phyloP scores from a whole-genome alignment of 2,329 filamentous ascomycete genomes.

The Exophiala calicioides region DNA sequence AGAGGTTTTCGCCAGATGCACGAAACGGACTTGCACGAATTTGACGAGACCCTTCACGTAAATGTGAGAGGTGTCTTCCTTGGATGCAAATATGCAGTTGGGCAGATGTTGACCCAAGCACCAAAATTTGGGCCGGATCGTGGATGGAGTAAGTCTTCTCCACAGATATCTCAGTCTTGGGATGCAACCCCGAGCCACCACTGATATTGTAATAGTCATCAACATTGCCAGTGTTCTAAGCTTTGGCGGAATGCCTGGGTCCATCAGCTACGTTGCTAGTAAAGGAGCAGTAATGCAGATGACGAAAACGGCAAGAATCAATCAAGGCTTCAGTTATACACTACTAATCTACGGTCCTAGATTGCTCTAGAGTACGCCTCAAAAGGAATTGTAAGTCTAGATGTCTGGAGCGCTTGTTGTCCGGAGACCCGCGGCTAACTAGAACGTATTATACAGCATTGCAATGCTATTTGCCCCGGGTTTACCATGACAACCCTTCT shows the following conservation, averaged over 20 bases:
- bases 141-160: constrained; percentile 33
- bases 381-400: constrained; percentile 4
- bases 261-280: constrained; percentile 24
- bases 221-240: constrained; percentile 39
- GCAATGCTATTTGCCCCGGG: constrained; percentile 50
- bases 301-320: constrained; percentile 44
- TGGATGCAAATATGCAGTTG: constrained; percentile 38
- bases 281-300: constrained; percentile 31
- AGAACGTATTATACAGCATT: no score
- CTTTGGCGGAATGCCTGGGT: constrained; percentile 30
- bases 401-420: neutral
- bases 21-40: constrained; percentile 54
- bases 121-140: constrained; percentile 32
- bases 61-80: constrained; percentile 45
- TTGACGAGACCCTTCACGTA: constrained; percentile 26
- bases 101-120: constrained; percentile 21
- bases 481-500: constrained; percentile 37
- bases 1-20: constrained; percentile 29
- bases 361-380: constrained; percentile 8
- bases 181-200: no score
- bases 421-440: no score
- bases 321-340: constrained; percentile 32
- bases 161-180: no score
- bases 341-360: constrained; percentile 50
- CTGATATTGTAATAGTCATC: constrained; percentile 27